A percentile compares a stretch with the other conserved stretches of the same genome.
Evolutionary conservation across 2,329 filamentous ascomycete genomes (phyloP).

Genomic region (Penicillium griseofulvum): DNA sequence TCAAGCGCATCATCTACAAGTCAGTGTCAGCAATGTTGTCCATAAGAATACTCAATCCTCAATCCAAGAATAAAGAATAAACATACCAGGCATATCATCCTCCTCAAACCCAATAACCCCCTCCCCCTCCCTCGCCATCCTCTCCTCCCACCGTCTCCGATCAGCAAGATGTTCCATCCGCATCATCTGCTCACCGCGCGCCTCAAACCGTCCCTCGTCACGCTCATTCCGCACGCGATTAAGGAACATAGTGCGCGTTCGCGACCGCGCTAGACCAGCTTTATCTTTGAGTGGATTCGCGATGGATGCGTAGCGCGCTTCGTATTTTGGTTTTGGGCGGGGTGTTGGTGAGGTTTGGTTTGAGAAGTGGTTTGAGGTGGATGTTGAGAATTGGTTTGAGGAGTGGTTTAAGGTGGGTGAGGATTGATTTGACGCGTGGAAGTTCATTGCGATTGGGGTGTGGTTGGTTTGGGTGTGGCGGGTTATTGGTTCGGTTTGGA

Average conservation of each 20-base stretch:
- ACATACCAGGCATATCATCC: constrained; percentile 28
- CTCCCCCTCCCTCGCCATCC: constrained; percentile 36
- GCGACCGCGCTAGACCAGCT: constrained; percentile 30
- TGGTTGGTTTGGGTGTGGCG: not conserved
- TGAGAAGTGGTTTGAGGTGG: constrained; percentile 15
- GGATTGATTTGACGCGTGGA: not conserved
- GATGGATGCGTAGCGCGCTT: constrained; percentile 38
- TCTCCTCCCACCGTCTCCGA: constrained; percentile 40
- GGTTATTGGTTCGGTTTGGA: constrained; percentile 2
- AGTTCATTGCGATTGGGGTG: not conserved
- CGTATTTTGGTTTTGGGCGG: constrained; percentile 28
- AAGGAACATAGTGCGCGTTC: constrained; percentile 41
- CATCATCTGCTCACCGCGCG: constrained; percentile 44
- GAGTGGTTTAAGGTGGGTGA: constrained; percentile 7
- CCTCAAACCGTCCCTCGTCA: constrained; percentile 39
- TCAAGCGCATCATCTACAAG: constrained; percentile 32
- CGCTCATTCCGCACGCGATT: constrained; percentile 43
- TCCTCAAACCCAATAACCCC: constrained; percentile 20
- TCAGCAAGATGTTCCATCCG: constrained; percentile 43
- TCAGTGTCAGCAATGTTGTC: not conserved
- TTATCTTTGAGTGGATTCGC: constrained; percentile 32
- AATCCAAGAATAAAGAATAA: not conserved
- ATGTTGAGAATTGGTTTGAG: not conserved
- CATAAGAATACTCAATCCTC: not conserved
- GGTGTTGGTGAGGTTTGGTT: not conserved